Conservation (phyloP, 2,329 filamentous ascomycete genomes). For the Botrytis aclada region DNA sequence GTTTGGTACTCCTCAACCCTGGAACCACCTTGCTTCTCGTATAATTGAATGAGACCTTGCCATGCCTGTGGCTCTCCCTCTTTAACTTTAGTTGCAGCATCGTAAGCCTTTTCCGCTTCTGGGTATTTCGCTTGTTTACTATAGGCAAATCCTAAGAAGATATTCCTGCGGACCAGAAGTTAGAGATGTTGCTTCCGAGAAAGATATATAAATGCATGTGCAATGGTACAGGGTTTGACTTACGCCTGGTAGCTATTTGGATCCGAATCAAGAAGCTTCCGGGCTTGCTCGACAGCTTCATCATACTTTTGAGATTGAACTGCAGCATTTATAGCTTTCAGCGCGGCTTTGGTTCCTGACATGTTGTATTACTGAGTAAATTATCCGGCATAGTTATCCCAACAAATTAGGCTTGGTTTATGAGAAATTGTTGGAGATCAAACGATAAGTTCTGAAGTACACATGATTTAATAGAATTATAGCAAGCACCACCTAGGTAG, state of each 20-base stretch:
- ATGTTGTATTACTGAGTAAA: slow-evolving; percentile 25
- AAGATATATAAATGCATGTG: background rate
- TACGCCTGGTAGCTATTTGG: slow-evolving; percentile 79
- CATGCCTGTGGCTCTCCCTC: slow-evolving; percentile 78
- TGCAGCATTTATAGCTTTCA: slow-evolving; percentile 78
- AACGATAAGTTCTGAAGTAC: background rate
- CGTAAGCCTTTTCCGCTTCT: slow-evolving; percentile 75
- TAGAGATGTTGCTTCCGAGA: background rate
- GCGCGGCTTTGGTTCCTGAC: slow-evolving; percentile 58
- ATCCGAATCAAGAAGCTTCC: slow-evolving; percentile 68
- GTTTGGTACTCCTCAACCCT: slow-evolving; percentile 72
- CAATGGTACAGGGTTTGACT: slow-evolving; percentile 34
- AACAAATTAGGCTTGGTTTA: background rate
- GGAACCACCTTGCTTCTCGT: slow-evolving; percentile 69
- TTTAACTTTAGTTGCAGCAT: slow-evolving; percentile 67
- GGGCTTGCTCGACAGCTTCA: slow-evolving; percentile 67
- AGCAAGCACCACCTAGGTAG: background rate
- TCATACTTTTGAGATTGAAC: slow-evolving; percentile 78
- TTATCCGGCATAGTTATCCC: slow-evolving; percentile 23
- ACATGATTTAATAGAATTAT: background rate
- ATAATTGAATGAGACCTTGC: slow-evolving; percentile 85
- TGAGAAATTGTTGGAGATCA: background rate
- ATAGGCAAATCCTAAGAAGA: slow-evolving; percentile 84
- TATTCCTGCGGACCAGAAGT: slow-evolving; percentile 50
- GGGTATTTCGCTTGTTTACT: slow-evolving; percentile 71